Percentiles rank a stretch among this genome's conserved stretches.
Conservation (phyloP, 768 basidiomycete genomes). For the Agrocybe pediades region DNA sequence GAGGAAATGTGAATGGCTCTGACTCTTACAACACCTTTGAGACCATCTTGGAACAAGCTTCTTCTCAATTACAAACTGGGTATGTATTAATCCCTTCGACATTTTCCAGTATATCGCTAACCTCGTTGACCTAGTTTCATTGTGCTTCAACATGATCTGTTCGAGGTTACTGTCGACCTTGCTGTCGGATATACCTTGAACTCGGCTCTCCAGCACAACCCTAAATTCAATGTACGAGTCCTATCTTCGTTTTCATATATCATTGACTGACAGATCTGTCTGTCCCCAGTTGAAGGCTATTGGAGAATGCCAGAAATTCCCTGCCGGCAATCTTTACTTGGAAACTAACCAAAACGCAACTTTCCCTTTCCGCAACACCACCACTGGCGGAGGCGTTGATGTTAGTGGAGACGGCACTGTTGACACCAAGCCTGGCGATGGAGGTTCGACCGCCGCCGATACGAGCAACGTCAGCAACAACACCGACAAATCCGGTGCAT, state of each 20-base stretch:
- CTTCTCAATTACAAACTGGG: conserved; percentile 56
- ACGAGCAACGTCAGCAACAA: conserved; percentile 1
- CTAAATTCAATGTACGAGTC: conserved; percentile 58
- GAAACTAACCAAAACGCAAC: conserved; percentile 78
- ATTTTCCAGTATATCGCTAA: neutral
- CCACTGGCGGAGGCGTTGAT: conserved; percentile 34
- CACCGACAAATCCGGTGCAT: conserved; percentile 18
- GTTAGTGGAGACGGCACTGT: conserved; percentile 40
- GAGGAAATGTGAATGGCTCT: conserved; percentile 67
- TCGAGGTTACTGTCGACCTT: conserved; percentile 82
- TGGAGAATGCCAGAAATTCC: conserved; percentile 71
- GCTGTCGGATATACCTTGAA: conserved; percentile 87
- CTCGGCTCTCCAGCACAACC: conserved; percentile 66
- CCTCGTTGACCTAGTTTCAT: conserved; percentile 59
- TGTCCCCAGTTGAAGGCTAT: conserved; percentile 64
- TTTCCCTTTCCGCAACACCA: conserved; percentile 56
- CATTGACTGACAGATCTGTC: neutral
- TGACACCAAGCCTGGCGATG: conserved; percentile 31
- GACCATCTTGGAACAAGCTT: conserved; percentile 70
- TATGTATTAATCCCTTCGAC: conserved; percentile 27
- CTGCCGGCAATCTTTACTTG: conserved; percentile 71
- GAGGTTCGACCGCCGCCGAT: conserved; percentile 15
- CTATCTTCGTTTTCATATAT: neutral
- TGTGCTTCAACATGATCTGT: conserved; percentile 88
- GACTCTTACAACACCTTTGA: conserved; percentile 71